These are phyloP conservation scores for Fusarium albidum DNA, from an alignment of 2,329 filamentous ascomycete species.

Conservation along the genomic window DNA sequence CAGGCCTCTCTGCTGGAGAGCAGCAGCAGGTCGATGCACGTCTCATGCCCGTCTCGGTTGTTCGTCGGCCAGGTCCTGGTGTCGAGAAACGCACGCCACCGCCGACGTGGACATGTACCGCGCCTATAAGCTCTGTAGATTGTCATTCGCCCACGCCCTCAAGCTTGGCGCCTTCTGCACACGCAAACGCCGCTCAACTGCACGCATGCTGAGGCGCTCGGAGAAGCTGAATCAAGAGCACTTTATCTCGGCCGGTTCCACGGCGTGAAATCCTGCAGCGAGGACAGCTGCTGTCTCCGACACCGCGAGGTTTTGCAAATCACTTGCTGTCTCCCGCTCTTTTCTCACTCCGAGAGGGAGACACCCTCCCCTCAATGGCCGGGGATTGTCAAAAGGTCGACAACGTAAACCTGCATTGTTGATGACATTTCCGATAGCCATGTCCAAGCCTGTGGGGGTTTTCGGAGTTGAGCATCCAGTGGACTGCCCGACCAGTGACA, in stretches of 20 bases:
- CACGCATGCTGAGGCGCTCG: slow-evolving; percentile 13
- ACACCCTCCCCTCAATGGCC: neutral
- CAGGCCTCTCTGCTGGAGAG: neutral
- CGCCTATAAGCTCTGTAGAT: slow-evolving; percentile 3
- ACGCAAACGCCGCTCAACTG: slow-evolving; percentile 22
- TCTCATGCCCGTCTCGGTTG: slow-evolving; percentile 3
- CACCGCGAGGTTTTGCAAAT: slow-evolving; percentile 15
- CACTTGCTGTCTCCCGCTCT: slow-evolving; percentile 28
- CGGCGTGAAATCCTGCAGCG: slow-evolving; percentile 13
- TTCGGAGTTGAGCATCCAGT: neutral
- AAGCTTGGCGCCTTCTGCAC: slow-evolving; percentile 7
- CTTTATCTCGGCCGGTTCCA: slow-evolving; percentile 29
- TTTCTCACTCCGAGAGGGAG: slow-evolving; percentile 16
- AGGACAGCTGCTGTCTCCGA: slow-evolving; percentile 21
- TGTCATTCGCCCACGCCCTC: slow-evolving; percentile 18
- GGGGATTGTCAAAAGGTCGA: neutral
- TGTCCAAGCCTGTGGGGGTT: neutral
- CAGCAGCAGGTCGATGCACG: neutral
- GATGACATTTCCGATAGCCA: slow-evolving; percentile 1
- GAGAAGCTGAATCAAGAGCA: slow-evolving; percentile 25
- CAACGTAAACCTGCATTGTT: neutral
- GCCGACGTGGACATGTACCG: neutral
- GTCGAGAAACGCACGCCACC: slow-evolving; percentile 1
- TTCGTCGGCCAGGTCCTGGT: slow-evolving; percentile 1
- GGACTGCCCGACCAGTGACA: neutral